phyloP scores from a whole-genome alignment of 495 filamentous ascomycete species.

The Tuber borchii region DNA sequence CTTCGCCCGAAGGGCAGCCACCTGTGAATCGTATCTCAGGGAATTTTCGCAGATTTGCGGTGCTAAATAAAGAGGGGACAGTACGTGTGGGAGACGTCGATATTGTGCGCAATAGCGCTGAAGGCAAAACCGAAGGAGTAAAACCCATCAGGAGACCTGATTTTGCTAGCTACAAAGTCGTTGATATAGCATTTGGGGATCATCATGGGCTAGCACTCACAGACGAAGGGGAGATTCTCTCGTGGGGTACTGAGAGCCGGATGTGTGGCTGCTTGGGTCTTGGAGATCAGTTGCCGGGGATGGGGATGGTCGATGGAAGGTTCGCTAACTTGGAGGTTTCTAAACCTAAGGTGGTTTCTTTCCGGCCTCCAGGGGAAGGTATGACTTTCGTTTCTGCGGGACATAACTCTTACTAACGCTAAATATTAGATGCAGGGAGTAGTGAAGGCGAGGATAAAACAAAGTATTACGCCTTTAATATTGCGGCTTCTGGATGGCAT shows the following conservation, averaged over 20 bases:
- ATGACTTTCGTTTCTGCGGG: neutral
- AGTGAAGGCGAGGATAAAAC: constrained; percentile 7
- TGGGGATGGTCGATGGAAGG: constrained; percentile 7
- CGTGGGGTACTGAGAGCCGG: constrained; percentile 35
- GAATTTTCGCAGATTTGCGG: constrained; percentile 33
- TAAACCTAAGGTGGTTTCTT: neutral
- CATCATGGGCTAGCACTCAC: constrained; percentile 40
- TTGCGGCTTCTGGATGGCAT: constrained; percentile 39
- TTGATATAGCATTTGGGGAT: constrained; percentile 39
- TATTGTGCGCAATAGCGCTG: constrained; percentile 16
- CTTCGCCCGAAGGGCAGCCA: constrained; percentile 19
- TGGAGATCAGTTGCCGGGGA: constrained; percentile 16
- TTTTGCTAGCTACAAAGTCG: constrained; percentile 26
- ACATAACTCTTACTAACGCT: neutral
- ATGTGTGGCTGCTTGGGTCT: constrained; percentile 36
- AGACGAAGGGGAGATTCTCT: constrained; percentile 31
- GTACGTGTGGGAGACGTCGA: constrained; percentile 26
- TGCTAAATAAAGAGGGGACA: constrained; percentile 37
- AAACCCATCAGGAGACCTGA: constrained; percentile 20
- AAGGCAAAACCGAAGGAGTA: constrained; percentile 14
- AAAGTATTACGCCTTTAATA: constrained; percentile 28
- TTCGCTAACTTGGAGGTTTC: constrained; percentile 13
- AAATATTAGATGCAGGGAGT: neutral
- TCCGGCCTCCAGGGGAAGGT: neutral
- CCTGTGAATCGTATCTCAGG: constrained; percentile 33